Evolutionary conservation across 495 filamentous ascomycete genomes (phyloP).

Genomic region (Filosporella fistucella): DNA sequence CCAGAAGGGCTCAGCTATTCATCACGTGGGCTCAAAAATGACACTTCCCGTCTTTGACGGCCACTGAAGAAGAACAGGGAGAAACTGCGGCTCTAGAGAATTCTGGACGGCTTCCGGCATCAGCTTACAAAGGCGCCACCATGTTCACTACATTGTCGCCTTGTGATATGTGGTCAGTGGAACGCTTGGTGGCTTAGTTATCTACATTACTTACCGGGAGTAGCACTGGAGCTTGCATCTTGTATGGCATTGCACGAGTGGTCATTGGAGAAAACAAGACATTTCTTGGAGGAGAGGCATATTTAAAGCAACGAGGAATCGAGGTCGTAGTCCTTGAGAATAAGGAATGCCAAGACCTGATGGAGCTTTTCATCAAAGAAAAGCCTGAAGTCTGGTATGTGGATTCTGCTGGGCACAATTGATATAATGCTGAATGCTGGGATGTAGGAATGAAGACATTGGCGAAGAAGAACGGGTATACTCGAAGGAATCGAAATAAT

Average conservation of each 20-base stretch:
- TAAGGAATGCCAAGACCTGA: slow-evolving; percentile 63
- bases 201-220: slow-evolving; percentile 11
- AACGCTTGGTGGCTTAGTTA: not conserved
- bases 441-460: slow-evolving; percentile 69
- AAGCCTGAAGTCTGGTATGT: slow-evolving; percentile 73
- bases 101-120: slow-evolving; percentile 69
- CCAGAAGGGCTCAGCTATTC: slow-evolving; percentile 69
- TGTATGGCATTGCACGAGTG: slow-evolving; percentile 76
- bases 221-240: slow-evolving; percentile 66
- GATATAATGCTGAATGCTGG: slow-evolving; percentile 14
- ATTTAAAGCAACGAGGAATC: slow-evolving; percentile 65
- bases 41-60: not conserved
- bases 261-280: slow-evolving; percentile 83
- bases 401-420: slow-evolving; percentile 1
- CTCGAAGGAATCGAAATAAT: slow-evolving; percentile 30
- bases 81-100: slow-evolving; percentile 79
- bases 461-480: slow-evolving; percentile 49
- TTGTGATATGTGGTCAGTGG: slow-evolving; percentile 66
- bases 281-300: slow-evolving; percentile 73
- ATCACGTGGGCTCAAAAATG: slow-evolving; percentile 61
- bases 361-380: slow-evolving; percentile 72
- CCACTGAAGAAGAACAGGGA: slow-evolving; percentile 43
- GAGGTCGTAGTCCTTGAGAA: slow-evolving; percentile 72
- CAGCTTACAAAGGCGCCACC: slow-evolving; percentile 65
- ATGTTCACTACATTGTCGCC: slow-evolving; percentile 88